Conservation (phyloP, 1,284 basidiomycete genomes). For the Ceratobasidium sp. region DNA sequence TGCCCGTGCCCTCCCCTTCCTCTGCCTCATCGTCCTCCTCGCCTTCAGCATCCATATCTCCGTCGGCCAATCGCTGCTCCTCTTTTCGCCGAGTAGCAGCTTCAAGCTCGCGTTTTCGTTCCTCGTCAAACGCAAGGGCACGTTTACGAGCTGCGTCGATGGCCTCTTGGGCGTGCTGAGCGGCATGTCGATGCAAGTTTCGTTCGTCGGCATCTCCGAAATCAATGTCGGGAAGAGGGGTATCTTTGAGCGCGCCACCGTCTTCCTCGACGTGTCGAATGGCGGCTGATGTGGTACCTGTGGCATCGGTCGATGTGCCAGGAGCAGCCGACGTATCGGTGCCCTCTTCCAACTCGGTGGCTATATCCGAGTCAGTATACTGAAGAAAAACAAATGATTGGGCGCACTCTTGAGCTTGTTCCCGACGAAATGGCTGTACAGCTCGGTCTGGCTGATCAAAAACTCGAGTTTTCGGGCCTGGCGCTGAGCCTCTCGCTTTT, state of each 20-base stretch:
- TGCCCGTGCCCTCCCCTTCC: slow-evolving; percentile 45
- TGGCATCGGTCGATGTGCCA: slow-evolving; percentile 23
- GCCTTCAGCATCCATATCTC: slow-evolving; percentile 61
- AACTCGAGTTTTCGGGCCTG: slow-evolving; percentile 98
- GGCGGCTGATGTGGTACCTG: slow-evolving; percentile 9
- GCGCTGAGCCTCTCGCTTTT: slow-evolving; percentile 92
- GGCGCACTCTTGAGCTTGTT: slow-evolving; percentile 67
- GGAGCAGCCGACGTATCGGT: slow-evolving; percentile 47
- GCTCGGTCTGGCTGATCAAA: slow-evolving; percentile 97
- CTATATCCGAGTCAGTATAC: not conserved
- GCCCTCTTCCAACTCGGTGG: slow-evolving; percentile 50
- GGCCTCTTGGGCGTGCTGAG: slow-evolving; percentile 89
- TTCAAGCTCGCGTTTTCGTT: slow-evolving; percentile 76
- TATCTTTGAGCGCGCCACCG: not conserved
- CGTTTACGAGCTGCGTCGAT: slow-evolving; percentile 81
- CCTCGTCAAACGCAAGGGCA: slow-evolving; percentile 84
- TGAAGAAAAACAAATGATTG: not conserved
- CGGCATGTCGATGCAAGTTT: slow-evolving; percentile 89
- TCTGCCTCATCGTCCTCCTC: slow-evolving; percentile 50
- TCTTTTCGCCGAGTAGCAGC: slow-evolving; percentile 54
- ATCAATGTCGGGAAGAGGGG: slow-evolving; percentile 22
- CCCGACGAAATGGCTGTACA: slow-evolving; percentile 99
- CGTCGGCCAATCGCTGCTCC: slow-evolving; percentile 67
- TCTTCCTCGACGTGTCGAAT: slow-evolving; percentile 31
- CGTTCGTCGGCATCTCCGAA: slow-evolving; percentile 78